These are phyloP conservation scores for Penicillium paxilli DNA, from an alignment of 495 filamentous ascomycete species.

Conservation along the genomic window DNA sequence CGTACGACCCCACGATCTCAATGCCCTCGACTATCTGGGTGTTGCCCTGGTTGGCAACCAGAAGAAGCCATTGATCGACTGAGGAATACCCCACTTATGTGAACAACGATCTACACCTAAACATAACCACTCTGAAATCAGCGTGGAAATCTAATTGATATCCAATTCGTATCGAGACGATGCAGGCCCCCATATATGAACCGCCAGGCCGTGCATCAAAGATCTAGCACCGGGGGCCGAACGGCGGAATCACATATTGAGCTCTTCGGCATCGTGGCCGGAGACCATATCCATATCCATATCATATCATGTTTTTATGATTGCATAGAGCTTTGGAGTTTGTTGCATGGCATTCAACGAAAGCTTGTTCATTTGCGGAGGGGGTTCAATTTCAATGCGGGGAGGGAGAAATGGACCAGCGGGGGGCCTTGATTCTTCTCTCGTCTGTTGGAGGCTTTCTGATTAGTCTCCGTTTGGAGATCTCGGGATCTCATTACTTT, in stretches of 20 bases:
- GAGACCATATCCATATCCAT: slow-evolving; percentile 3
- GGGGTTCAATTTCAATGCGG: no score
- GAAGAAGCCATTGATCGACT: slow-evolving; percentile 91
- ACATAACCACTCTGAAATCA: slow-evolving; percentile 2
- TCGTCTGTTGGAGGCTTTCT: slow-evolving; percentile 7
- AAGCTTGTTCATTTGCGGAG: slow-evolving; percentile 19
- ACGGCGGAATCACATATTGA: background rate
- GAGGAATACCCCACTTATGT: slow-evolving; percentile 12
- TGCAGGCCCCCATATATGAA: background rate
- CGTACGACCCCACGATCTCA: slow-evolving; percentile 71
- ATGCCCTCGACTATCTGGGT: slow-evolving; percentile 75
- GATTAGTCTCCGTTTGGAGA: background rate
- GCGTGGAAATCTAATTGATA: background rate
- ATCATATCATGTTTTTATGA: slow-evolving; percentile 39
- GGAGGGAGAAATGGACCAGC: no score
- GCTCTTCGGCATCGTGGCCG: background rate
- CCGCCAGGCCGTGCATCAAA: background rate
- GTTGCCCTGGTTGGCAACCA: slow-evolving; percentile 82
- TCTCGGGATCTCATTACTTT: background rate
- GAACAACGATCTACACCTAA: background rate
- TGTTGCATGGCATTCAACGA: slow-evolving; percentile 33
- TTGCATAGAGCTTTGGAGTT: slow-evolving; percentile 48
- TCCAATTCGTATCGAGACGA: background rate
- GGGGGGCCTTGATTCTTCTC: slow-evolving; percentile 18
- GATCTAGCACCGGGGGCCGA: background rate